A percentile compares a stretch with the other conserved stretches of the same genome.
Evolutionary conservation across 23 red algal genomes (phyloP).

Genomic region (Chondrus crispus): DNA sequence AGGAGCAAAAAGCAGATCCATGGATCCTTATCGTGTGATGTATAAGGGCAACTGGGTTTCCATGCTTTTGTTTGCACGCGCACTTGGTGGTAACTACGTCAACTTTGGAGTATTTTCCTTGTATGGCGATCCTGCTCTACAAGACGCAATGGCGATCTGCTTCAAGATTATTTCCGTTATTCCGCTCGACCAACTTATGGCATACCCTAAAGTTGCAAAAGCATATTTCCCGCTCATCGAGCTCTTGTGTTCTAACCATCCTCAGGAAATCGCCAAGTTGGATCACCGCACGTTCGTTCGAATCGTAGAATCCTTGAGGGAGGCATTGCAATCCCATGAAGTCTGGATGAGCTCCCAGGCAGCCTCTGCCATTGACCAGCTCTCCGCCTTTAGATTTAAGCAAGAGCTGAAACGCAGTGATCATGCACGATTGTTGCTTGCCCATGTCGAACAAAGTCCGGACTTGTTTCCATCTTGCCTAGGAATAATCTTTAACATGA

Average conservation of each 20-base stretch:
- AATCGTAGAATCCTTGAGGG: slow-evolving; percentile 64
- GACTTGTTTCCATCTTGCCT: slow-evolving; percentile 67
- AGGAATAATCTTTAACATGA: slow-evolving; percentile 73
- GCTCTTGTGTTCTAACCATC: slow-evolving; percentile 59
- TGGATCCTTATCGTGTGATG: slow-evolving; percentile 62
- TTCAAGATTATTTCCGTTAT: slow-evolving; percentile 48
- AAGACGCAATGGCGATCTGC: slow-evolving; percentile 64
- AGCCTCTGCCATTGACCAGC: slow-evolving; percentile 63
- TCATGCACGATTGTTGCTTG: slow-evolving; percentile 46
- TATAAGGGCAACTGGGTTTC: slow-evolving; percentile 78
- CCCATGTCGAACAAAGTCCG: slow-evolving; percentile 61
- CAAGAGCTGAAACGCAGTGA: slow-evolving; percentile 41
- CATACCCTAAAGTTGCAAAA: slow-evolving; percentile 73
- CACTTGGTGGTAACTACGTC: slow-evolving; percentile 71
- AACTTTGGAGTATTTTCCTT: slow-evolving; percentile 87
- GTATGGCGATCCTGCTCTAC: slow-evolving; percentile 74
- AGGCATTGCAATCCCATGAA: slow-evolving; percentile 74
- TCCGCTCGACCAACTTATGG: slow-evolving; percentile 70
- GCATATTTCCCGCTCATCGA: slow-evolving; percentile 74
- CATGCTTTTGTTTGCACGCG: slow-evolving; percentile 65
- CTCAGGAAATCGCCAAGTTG: slow-evolving; percentile 50
- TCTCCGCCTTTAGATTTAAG: slow-evolving; percentile 78
- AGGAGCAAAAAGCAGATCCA: slow-evolving; percentile 6
- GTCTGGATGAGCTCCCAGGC: slow-evolving; percentile 82
- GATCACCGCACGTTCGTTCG: slow-evolving; percentile 61